Conservation (phyloP, 257 asterid species). For the Nicotiana obtusifolia region DNA sequence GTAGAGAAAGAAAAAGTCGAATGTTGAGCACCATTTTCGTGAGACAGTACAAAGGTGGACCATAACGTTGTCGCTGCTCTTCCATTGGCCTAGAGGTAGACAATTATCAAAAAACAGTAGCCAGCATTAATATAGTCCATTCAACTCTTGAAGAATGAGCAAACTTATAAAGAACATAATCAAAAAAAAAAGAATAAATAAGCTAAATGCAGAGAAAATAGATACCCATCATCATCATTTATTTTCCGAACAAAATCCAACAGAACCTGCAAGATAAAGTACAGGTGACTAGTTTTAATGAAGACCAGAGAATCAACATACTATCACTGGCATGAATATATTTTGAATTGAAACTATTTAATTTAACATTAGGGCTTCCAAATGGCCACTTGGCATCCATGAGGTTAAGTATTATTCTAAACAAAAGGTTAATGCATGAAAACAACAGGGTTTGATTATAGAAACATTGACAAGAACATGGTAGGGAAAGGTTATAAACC, state of each 20-base stretch:
- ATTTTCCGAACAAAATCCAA: conserved; percentile 89
- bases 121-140: conserved; percentile 18
- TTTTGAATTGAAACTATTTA: not conserved
- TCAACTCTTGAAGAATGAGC: conserved; percentile 11
- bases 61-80: conserved; percentile 96
- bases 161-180: conserved; percentile 18
- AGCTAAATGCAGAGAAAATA: conserved; percentile 20
- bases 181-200: not conserved
- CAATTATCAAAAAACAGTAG: conserved; percentile 29
- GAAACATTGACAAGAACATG: not conserved
- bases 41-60: conserved; percentile 91
- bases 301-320: not conserved
- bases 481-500: not conserved
- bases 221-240: conserved; percentile 96
- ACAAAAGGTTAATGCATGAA: not conserved
- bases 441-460: not conserved
- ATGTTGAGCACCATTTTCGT: conserved; percentile 69
- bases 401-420: not conserved
- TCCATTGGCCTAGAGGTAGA: conserved; percentile 86
- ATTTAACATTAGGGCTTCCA: not conserved
- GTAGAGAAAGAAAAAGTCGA: conserved; percentile 57
- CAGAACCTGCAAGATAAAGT: conserved; percentile 61
- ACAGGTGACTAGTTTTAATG: not conserved
- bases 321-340: not conserved
- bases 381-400: not conserved